phyloP scores from a whole-genome alignment of 768 basidiomycete genomes.

The Lactifluus piperatus region DNA sequence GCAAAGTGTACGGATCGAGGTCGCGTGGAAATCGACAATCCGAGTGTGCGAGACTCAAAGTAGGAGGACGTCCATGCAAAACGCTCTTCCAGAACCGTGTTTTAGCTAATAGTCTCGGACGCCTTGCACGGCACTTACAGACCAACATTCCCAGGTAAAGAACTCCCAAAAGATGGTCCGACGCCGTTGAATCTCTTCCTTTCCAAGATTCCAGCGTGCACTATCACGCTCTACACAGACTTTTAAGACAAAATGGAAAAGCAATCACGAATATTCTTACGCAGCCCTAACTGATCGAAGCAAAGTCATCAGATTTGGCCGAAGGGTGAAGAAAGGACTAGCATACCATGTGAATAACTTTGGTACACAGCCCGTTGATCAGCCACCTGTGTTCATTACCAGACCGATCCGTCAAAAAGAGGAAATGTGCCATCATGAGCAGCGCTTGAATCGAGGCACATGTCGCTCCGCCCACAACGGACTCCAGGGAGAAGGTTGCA shows the following conservation, averaged over 20 bases:
- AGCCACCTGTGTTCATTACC: constrained; percentile 42
- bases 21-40: constrained; percentile 48
- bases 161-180: constrained; percentile 47
- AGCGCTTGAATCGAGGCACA: constrained; percentile 41
- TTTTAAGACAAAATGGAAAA: background rate
- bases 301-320: background rate
- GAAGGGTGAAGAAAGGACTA: background rate
- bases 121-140: background rate
- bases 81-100: constrained; percentile 30
- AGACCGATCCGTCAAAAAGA: constrained; percentile 35
- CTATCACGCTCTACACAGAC: constrained; percentile 40
- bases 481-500: constrained; percentile 39
- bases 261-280: constrained; percentile 28
- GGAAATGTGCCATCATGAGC: constrained; percentile 36
- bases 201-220: constrained; percentile 37
- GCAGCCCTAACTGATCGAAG: constrained; percentile 40
- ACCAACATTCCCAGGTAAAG: constrained; percentile 41
- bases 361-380: constrained; percentile 35
- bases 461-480: constrained; percentile 37
- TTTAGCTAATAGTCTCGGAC: background rate
- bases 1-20: constrained; percentile 26
- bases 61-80: constrained; percentile 42
- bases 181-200: constrained; percentile 38
- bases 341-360: constrained; percentile 39
- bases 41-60: constrained; percentile 37